Evolutionary conservation across 495 filamentous ascomycete genomes (phyloP).

Genomic region (Aspergillus asperescens): DNA sequence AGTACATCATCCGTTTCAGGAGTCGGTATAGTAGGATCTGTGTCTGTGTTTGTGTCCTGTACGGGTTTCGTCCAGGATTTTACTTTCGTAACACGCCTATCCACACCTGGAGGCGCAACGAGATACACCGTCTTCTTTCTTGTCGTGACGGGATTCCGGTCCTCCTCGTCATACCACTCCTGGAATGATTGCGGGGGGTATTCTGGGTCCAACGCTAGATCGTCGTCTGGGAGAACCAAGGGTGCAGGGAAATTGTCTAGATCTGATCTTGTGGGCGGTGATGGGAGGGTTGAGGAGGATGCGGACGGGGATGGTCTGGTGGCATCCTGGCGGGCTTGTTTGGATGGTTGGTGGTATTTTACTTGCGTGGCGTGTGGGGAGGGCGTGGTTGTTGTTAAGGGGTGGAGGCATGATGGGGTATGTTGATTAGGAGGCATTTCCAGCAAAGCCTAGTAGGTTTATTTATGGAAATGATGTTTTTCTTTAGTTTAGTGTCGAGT

Average conservation of each 20-base stretch:
- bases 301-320: background rate
- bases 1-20: slow-evolving; percentile 34
- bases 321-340: background rate
- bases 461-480: too few relatives aligned
- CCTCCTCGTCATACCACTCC: slow-evolving; percentile 45
- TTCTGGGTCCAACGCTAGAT: slow-evolving; percentile 49
- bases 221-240: slow-evolving; percentile 55
- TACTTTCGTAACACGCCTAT: background rate
- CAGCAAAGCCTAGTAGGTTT: too few relatives aligned
- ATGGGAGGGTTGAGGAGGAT: background rate
- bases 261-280: background rate
- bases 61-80: slow-evolving; percentile 1
- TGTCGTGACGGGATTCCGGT: slow-evolving; percentile 49
- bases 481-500: too few relatives aligned
- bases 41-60: background rate
- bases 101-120: slow-evolving; percentile 37
- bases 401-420: slow-evolving; percentile 4
- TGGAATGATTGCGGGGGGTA: slow-evolving; percentile 54
- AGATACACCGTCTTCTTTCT: slow-evolving; percentile 52
- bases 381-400: background rate
- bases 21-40: slow-evolving; percentile 19
- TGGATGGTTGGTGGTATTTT: slow-evolving; percentile 10
- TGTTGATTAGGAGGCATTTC: too few relatives aligned
- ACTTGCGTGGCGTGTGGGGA: slow-evolving; percentile 7
- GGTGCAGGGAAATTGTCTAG: slow-evolving; percentile 49